Base-by-base conservation (phyloP, 2,329 filamentous ascomycete genomes). In the Esteya vermicola region DNA sequence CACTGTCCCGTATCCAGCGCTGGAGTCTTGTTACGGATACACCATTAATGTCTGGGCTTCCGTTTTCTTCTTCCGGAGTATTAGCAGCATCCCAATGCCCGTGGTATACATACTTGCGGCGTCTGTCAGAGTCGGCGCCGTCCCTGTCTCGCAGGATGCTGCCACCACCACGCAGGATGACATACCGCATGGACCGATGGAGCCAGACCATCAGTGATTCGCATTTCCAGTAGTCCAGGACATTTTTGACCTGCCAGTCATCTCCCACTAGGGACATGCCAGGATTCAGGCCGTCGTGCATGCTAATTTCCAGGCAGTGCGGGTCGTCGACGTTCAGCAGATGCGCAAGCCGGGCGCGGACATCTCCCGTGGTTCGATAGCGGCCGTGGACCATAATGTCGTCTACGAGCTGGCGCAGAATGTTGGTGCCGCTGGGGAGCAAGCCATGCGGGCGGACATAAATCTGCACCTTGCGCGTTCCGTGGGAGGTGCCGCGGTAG, bases 41-140 rank as follows among this genome's bases (percentile, higher is more conserved):
- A 31, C 28, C 14, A 16, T 6, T 16, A 16, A 8, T 16, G 28
- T 9, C 18, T 13, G 21, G 3, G 20, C 16, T 22, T 20, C n/a
- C 38, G 43, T 35, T n/a, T 34, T 28, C 3, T 34, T 6, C 44
- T 42, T 3, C 32, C 36, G 16, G 34, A 36, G 27, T 36, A 4
- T 21, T 10, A 4, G 21, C 25, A 4, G 35, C 2, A 7, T 18
- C 10, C 18, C 28, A 4, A 9, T 41, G 21, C 8, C 49, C 49
- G 33, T 60, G 57, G 30, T 51, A 57, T 30, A 60, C 25, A 36
- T 59, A 60, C 32, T 54, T 46, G 40, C 57, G 50, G 25, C 54
- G 53, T n/a, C 26, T 22, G n/a, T 27, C 19, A n/a, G n/a, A 6
- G 4, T 21, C 16, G 27, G 27, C 33, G 10, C 9, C 35, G 25